Conservation (phyloP, 495 filamentous ascomycete species). For the Penicillium silybi region DNA sequence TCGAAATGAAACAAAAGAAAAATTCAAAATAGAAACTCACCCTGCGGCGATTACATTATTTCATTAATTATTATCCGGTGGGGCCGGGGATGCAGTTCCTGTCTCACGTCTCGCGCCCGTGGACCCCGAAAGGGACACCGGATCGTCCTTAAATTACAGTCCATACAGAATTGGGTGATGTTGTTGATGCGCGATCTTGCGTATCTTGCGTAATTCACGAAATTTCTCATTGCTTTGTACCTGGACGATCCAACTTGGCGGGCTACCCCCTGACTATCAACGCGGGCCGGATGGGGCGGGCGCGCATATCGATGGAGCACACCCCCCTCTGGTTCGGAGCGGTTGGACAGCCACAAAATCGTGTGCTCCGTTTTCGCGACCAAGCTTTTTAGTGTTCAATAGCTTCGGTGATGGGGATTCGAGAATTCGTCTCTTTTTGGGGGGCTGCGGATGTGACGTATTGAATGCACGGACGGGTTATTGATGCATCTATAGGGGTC, state of each 20-base stretch:
- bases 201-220: not conserved
- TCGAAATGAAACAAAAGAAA: not conserved
- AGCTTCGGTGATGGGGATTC: not conserved
- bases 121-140: no score
- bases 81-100: no score
- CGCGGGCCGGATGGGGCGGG: not conserved
- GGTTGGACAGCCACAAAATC: not conserved
- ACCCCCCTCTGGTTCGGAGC: not conserved
- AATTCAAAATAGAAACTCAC: no score
- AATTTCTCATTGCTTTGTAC: not conserved
- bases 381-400: not conserved
- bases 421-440: not conserved
- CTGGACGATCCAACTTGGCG: not conserved
- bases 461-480: not conserved
- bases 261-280: conserved; percentile 6
- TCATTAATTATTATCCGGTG: no score
- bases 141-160: no score
- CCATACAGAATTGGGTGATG: not conserved
- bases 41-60: no score
- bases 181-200: not conserved
- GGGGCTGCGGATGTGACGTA: not conserved
- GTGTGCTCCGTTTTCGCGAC: not conserved
- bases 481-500: no score
- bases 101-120: no score
- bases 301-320: not conserved